Base-by-base conservation (phyloP, 768 basidiomycete genomes). In the Leucosporidium yakuticum region DNA sequence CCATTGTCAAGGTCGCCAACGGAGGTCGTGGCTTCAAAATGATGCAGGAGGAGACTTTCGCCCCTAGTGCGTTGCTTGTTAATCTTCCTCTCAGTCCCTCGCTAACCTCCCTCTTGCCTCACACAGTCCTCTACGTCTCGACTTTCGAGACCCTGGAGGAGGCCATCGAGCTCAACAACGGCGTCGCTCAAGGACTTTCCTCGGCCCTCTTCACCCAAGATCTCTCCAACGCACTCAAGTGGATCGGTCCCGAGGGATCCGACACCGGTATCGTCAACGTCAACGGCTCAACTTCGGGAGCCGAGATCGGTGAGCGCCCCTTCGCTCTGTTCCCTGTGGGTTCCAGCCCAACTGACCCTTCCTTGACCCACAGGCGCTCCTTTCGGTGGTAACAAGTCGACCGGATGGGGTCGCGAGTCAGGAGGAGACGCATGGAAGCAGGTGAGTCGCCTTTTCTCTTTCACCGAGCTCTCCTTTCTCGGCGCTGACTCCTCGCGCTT, bases 371-470 rank as follows among this genome's bases (percentile, higher is more conserved):
- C 39, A 44, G 39, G 39, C 14, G 91, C 91, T 55, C 90, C 89
- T 0, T 97, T 97, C 77, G 94, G 94, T 67, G 95, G 79, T 3
- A 79, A 78, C 71, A 93, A 93, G 86, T 88, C 87, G 63, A 75
- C 67, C 56, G 69, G 75, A 72, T 88, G 88, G 92, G 95, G 95
- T 25, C 86, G 95, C 59, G 95, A 98, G 81, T 91, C 90, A 11
- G 95, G 95, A 49, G 94, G 94, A 62, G 95, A 97, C 79, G 89
- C 94, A n/a, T 98, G 95, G 95, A 93, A 94, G 78, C 48, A 58
- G 57, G 54, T 55, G 54, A 55, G 54, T 31, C 17, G 17, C 4
- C 29, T 2, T 11, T 27, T 51, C 3, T 17, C 27, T 27, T 44
- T 7, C 39, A 15, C 39, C 39, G 39, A 44, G 39, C 39, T 15